A percentile compares a stretch with the other conserved stretches of the same genome.
These are phyloP conservation scores for Prunus campanulata DNA, from an alignment of 306 rosid species.

Conservation along the genomic window DNA sequence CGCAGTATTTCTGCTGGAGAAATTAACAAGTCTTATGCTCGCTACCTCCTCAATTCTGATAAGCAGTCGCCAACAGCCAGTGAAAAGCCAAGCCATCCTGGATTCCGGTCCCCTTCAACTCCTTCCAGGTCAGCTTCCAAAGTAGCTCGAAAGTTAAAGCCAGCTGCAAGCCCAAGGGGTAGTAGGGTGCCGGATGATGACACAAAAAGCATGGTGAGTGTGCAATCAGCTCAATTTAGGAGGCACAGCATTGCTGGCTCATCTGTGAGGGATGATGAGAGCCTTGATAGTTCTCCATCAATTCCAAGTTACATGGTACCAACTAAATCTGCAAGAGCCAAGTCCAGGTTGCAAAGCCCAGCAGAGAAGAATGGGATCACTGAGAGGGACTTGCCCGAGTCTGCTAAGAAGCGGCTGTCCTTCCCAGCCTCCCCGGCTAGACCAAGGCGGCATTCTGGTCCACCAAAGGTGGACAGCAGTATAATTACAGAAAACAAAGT, in stretches of 20 bases:
- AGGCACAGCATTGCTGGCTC: slow-evolving; percentile 83
- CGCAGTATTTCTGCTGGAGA: slow-evolving; percentile 64
- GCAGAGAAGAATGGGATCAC: slow-evolving; percentile 50
- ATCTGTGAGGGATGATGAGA: slow-evolving; percentile 63
- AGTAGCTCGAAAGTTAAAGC: slow-evolving; percentile 46
- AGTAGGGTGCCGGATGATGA: slow-evolving; percentile 61
- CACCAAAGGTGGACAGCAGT: slow-evolving; percentile 67
- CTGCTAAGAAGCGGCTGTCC: slow-evolving; percentile 73
- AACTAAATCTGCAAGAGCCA: slow-evolving; percentile 84
- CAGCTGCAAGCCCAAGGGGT: slow-evolving; percentile 69
- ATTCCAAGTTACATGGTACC: slow-evolving; percentile 87
- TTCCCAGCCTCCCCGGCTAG: slow-evolving; percentile 73
- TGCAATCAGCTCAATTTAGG: slow-evolving; percentile 66
- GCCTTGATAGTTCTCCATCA: slow-evolving; percentile 70
- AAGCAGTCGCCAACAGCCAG: slow-evolving; percentile 77
- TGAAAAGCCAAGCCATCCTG: slow-evolving; percentile 52
- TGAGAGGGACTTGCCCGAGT: slow-evolving; percentile 55
- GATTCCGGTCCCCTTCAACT: slow-evolving; percentile 55
- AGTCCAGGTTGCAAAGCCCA: slow-evolving; percentile 78
- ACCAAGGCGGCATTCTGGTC: slow-evolving; percentile 76
- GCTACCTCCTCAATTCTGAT: slow-evolving; percentile 81
- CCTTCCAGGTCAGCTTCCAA: slow-evolving; percentile 58
- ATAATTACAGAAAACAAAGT: slow-evolving; percentile 42
- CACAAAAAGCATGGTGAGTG: slow-evolving; percentile 57
- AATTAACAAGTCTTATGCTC: slow-evolving; percentile 86